Conservation (phyloP, 345 rosid species). For the Eucalyptus decipiens region DNA sequence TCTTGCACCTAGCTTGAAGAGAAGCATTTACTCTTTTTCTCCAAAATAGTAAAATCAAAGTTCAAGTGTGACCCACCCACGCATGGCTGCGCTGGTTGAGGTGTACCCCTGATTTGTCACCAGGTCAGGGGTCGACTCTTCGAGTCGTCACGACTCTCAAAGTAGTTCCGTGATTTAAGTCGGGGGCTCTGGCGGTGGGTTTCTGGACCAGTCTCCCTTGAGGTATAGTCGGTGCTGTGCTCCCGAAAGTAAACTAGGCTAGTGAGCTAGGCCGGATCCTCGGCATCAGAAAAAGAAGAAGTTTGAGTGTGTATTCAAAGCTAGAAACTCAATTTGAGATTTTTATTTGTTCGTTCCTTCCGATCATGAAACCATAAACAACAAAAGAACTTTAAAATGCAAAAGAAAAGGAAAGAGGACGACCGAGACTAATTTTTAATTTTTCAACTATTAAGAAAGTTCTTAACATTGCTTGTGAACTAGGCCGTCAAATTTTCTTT, state of each 20-base stretch:
- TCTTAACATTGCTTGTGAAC: not conserved
- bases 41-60: not conserved
- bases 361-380: not conserved
- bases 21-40: not conserved
- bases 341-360: not conserved
- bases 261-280: no score
- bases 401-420: not conserved
- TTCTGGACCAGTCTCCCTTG: accelerated
- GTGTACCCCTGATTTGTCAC: accelerated
- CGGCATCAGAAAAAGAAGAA: accelerated
- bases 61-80: not conserved
- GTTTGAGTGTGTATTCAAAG: not conserved
- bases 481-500: not conserved
- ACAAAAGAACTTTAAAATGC: not conserved
- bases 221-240: no score
- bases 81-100: no score
- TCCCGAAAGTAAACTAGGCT: no score
- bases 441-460: not conserved
- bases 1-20: not conserved
- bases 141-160: accelerated
- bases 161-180: no score
- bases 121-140: accelerated
- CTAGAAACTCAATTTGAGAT: not conserved
- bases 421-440: not conserved
- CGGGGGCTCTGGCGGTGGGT: accelerated